These are phyloP conservation scores for Diaporthe sp. DNA, from an alignment of 2,329 filamentous ascomycete genomes.

Conservation along the genomic window DNA sequence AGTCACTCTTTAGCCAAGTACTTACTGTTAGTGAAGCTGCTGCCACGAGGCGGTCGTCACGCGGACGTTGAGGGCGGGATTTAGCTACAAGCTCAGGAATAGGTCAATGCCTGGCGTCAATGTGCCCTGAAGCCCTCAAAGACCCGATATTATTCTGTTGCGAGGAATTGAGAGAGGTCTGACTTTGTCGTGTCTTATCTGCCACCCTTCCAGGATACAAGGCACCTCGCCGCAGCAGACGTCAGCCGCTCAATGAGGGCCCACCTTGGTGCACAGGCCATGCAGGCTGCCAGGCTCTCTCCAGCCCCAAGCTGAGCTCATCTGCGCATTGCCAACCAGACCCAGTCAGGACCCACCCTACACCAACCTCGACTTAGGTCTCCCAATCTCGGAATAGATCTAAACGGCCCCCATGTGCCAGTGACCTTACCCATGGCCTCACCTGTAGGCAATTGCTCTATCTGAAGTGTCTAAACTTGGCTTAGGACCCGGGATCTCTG, in stretches of 20 bases:
- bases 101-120: not conserved
- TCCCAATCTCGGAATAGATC: slow-evolving; percentile 8
- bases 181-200: slow-evolving; percentile 1
- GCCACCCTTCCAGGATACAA: not conserved
- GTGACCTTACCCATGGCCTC: slow-evolving; percentile 6
- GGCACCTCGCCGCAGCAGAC: slow-evolving; percentile 14
- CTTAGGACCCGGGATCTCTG: not conserved
- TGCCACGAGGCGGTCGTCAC: too few species aligned
- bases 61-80: too few species aligned
- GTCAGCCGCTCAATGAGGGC: slow-evolving; percentile 11
- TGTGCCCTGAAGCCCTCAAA: not conserved
- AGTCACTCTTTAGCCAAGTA: not conserved
- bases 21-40: not conserved
- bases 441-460: not conserved
- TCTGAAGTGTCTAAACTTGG: slow-evolving; percentile 2
- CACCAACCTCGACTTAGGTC: not conserved
- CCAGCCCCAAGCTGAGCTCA: not conserved
- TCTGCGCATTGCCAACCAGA: not conserved
- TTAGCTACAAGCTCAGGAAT: not conserved
- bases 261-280: not conserved
- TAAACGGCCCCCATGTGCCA: slow-evolving; percentile 14
- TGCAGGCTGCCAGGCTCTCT: slow-evolving; percentile 12
- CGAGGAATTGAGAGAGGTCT: not conserved
- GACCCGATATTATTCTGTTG: not conserved
- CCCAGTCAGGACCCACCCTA: slow-evolving; percentile 9